phyloP scores from a whole-genome alignment of 2,329 filamentous ascomycete genomes.

The Exserohilum rostratum region DNA sequence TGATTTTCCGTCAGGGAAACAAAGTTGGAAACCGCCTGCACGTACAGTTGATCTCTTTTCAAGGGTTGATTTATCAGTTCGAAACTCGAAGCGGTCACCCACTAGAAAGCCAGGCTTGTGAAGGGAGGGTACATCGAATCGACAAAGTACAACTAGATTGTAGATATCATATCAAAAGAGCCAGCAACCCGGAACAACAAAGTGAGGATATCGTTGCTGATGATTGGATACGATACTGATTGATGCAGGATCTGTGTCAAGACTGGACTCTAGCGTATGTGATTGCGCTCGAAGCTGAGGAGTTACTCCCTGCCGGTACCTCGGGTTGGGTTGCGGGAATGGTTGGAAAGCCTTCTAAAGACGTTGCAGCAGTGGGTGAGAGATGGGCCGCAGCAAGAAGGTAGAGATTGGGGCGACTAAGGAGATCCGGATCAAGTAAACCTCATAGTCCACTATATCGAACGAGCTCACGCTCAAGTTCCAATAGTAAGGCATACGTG shows the following conservation, averaged over 20 bases:
- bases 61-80: constrained; percentile 5
- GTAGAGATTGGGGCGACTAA: background rate
- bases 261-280: constrained; percentile 11
- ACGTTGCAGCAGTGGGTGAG: constrained; percentile 4
- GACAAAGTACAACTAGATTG: constrained; percentile 4
- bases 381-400: constrained; percentile 4
- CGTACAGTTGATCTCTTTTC: background rate
- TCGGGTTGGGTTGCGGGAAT: constrained; percentile 2
- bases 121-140: constrained; percentile 6
- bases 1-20: background rate
- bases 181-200: constrained; percentile 4
- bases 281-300: constrained; percentile 8
- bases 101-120: constrained; percentile 3
- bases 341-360: constrained; percentile 7
- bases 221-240: background rate
- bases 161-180: constrained; percentile 8
- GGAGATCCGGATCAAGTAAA: background rate
- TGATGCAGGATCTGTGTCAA: constrained; percentile 6
- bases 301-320: constrained; percentile 1
- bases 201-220: background rate
- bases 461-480: constrained; percentile 13
- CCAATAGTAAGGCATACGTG: constrained; percentile 4
- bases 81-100: background rate
- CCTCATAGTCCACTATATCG: constrained; percentile 11
- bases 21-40: constrained; percentile 1